phyloP scores from a whole-genome alignment of 2,329 filamentous ascomycete species.

The Penicillium brevicompactum region DNA sequence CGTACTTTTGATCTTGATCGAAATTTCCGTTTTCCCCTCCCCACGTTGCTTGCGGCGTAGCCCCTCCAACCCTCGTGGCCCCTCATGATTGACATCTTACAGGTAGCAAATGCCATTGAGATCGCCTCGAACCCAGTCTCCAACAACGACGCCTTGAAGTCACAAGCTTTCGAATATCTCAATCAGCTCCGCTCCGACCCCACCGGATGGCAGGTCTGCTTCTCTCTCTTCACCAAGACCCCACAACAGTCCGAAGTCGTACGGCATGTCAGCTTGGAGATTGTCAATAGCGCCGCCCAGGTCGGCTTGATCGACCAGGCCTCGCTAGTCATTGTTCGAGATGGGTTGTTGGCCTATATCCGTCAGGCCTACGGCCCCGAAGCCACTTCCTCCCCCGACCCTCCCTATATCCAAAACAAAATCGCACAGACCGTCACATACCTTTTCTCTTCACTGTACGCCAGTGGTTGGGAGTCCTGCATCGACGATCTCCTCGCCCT shows the following conservation, averaged over 20 bases:
- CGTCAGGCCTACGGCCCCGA: slow-evolving; percentile 69
- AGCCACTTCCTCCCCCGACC: slow-evolving; percentile 63
- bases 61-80: slow-evolving; percentile 15
- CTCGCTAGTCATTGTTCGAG: slow-evolving; percentile 74
- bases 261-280: slow-evolving; percentile 84
- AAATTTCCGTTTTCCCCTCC: slow-evolving; percentile 13
- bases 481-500: slow-evolving; percentile 85
- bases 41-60: slow-evolving; percentile 1
- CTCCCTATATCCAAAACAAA: slow-evolving; percentile 86
- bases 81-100: slow-evolving; percentile 24
- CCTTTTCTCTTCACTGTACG: slow-evolving; percentile 86
- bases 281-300: slow-evolving; percentile 89
- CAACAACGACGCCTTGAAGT: slow-evolving; percentile 68
- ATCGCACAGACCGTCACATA: slow-evolving; percentile 94
- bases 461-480: slow-evolving; percentile 82
- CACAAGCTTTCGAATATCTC: slow-evolving; percentile 67
- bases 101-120: slow-evolving; percentile 94
- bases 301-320: slow-evolving; percentile 72
- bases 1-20: slow-evolving; percentile 3
- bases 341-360: slow-evolving; percentile 80
- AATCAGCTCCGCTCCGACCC: slow-evolving; percentile 78
- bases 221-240: slow-evolving; percentile 77
- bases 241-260: slow-evolving; percentile 80
- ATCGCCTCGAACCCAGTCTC: slow-evolving; percentile 85
- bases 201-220: slow-evolving; percentile 87